These are phyloP conservation scores for Epichloe scottii DNA, from an alignment of 2,329 filamentous ascomycete genomes.

Conservation along the genomic window DNA sequence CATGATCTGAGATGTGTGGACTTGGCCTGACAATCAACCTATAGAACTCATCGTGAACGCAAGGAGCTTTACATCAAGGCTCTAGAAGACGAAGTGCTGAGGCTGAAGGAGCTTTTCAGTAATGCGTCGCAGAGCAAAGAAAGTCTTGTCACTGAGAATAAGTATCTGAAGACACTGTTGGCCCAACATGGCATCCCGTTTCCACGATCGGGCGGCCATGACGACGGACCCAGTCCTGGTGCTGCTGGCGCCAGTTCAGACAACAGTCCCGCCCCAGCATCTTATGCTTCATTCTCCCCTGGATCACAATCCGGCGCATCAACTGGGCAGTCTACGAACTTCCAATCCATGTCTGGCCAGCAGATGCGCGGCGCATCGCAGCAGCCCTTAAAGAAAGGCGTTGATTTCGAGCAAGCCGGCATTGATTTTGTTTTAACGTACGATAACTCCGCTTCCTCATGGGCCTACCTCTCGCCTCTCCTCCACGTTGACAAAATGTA, in stretches of 20 bases:
- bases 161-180: slow-evolving; percentile 49
- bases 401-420: slow-evolving; percentile 71
- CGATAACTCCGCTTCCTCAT: slow-evolving; percentile 44
- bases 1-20: background rate
- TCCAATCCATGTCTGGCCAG: slow-evolving; percentile 18
- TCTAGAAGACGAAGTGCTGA: slow-evolving; percentile 80
- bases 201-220: slow-evolving; percentile 16
- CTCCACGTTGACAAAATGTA: slow-evolving; percentile 33
- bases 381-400: slow-evolving; percentile 22
- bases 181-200: slow-evolving; percentile 37
- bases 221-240: slow-evolving; percentile 33
- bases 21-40: background rate
- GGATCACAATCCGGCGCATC: slow-evolving; percentile 30
- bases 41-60: slow-evolving; percentile 85
- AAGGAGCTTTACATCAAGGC: slow-evolving; percentile 95
- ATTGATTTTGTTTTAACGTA: slow-evolving; percentile 91
- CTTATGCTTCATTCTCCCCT: slow-evolving; percentile 30
- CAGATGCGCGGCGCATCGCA: slow-evolving; percentile 18
- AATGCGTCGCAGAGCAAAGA: slow-evolving; percentile 65
- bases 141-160: slow-evolving; percentile 65
- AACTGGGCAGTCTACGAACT: slow-evolving; percentile 16
- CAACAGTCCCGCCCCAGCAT: slow-evolving; percentile 41
- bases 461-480: slow-evolving; percentile 55
- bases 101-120: slow-evolving; percentile 75
- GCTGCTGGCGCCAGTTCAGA: slow-evolving; percentile 44